These are phyloP conservation scores for Talaromyces wortmannii DNA, from an alignment of 495 filamentous ascomycete genomes.

Conservation along the genomic window DNA sequence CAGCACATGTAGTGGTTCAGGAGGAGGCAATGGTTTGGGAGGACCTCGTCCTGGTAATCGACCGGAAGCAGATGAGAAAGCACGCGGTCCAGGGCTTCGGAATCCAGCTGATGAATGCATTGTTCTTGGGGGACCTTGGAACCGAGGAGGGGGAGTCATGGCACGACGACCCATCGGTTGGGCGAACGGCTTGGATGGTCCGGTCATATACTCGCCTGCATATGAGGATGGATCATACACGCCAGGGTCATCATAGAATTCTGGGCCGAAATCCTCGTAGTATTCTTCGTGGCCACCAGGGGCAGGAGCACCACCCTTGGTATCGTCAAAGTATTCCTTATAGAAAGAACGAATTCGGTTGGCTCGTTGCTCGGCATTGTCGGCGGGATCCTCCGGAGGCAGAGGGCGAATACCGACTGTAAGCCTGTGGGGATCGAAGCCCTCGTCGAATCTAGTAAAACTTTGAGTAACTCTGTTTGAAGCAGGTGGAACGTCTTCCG, in stretches of 20 bases:
- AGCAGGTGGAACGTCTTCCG: conserved; percentile 28
- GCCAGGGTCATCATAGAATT: conserved; percentile 50
- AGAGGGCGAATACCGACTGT: conserved; percentile 91
- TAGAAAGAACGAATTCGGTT: conserved; percentile 98
- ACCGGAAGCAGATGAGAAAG: conserved; percentile 63
- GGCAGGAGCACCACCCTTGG: conserved; percentile 39
- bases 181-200: conserved; percentile 57
- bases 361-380: conserved; percentile 87
- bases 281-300: conserved; percentile 29
- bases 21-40: conserved; percentile 64
- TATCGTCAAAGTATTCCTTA: conserved; percentile 97
- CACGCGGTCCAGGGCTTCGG: conserved; percentile 46
- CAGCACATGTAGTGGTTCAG: conserved; percentile 63
- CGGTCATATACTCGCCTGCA: conserved; percentile 66
- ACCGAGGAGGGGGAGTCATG: conserved; percentile 93
- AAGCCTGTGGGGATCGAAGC: conserved; percentile 62
- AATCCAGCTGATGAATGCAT: conserved; percentile 39
- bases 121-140: conserved; percentile 45
- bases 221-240: conserved; percentile 67
- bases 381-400: conserved; percentile 76
- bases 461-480: conserved; percentile 6
- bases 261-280: conserved; percentile 63
- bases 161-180: conserved; percentile 81
- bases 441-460: conserved; percentile 29
- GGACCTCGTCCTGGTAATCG: conserved; percentile 39